Percentiles rank a stretch among this genome's conserved stretches.
Evolutionary conservation across 2,329 filamentous ascomycete species (phyloP).

Genomic region (Beauveria asiatica): DNA sequence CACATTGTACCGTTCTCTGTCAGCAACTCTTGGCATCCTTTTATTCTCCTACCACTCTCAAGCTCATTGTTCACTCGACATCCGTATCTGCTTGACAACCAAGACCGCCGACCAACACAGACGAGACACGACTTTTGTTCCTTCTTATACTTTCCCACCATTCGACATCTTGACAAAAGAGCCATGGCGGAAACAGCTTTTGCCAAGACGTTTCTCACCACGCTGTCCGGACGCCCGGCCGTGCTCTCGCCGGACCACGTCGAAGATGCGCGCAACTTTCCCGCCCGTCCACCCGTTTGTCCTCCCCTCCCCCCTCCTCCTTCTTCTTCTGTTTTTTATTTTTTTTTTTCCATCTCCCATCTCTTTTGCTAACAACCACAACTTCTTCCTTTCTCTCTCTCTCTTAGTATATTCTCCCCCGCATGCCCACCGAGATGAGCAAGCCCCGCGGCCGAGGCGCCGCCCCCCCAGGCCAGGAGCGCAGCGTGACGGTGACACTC

Average conservation of each 20-base stretch:
- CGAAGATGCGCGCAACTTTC: conserved; percentile 73
- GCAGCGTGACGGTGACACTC: conserved; percentile 50
- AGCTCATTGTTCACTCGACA: too few relatives aligned
- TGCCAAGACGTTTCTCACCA: conserved; percentile 72
- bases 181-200: conserved; percentile 77
- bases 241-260: conserved; percentile 87
- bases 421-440: conserved; percentile 50
- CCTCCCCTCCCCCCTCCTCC: neutral
- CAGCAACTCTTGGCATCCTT: too few relatives aligned
- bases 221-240: conserved; percentile 67
- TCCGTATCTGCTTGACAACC: neutral
- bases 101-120: neutral
- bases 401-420: conserved; percentile 66
- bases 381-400: neutral
- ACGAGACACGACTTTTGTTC: too few relatives aligned
- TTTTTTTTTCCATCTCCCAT: neutral
- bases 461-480: conserved; percentile 44
- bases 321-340: neutral
- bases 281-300: conserved; percentile 64
- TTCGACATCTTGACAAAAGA: neutral
- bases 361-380: neutral
- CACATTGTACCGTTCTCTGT: too few relatives aligned
- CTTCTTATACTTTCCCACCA: too few relatives aligned
- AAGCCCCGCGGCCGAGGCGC: conserved; percentile 30
- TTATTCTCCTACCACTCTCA: too few relatives aligned